These are phyloP conservation scores for Colletotrichum australisinense DNA, from an alignment of 2,329 filamentous ascomycete genomes.

Conservation along the genomic window DNA sequence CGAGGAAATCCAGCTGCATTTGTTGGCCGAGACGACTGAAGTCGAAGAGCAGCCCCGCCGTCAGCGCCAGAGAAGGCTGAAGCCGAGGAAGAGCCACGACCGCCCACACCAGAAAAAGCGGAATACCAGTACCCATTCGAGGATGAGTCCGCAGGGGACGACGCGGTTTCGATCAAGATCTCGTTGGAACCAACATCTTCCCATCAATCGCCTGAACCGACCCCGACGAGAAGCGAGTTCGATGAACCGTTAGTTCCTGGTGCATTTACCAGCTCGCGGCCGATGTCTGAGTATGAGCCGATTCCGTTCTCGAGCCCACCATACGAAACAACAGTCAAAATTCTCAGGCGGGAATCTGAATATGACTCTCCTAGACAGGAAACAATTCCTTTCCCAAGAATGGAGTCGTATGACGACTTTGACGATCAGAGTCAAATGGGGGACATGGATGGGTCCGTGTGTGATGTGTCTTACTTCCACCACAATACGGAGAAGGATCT, in stretches of 20 bases:
- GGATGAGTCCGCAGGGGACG: constrained; percentile 51
- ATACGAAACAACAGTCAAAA: constrained; percentile 61
- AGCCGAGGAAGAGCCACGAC: constrained; percentile 36
- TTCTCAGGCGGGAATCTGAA: constrained; percentile 58
- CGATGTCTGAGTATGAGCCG: constrained; percentile 49
- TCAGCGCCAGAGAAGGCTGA: constrained; percentile 1
- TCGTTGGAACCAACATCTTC: constrained; percentile 50
- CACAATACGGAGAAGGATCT: constrained; percentile 49
- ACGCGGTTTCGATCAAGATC: constrained; percentile 53
- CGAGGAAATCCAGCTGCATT: neutral
- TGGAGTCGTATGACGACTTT: constrained; percentile 50
- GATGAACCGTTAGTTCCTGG: constrained; percentile 42
- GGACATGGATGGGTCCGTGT: constrained; percentile 37
- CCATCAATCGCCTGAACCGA: constrained; percentile 39
- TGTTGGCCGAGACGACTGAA: neutral
- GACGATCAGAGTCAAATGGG: constrained; percentile 53
- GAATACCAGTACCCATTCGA: constrained; percentile 65
- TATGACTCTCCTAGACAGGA: constrained; percentile 40
- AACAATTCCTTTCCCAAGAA: constrained; percentile 47
- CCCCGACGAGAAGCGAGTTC: constrained; percentile 41
- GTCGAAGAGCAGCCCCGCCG: neutral
- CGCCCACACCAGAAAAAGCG: constrained; percentile 40
- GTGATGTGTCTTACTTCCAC: constrained; percentile 42
- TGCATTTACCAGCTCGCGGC: constrained; percentile 41
- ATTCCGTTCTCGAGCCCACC: constrained; percentile 50